These are phyloP conservation scores for Auriscalpium vulgare DNA, from an alignment of 768 basidiomycete species.

Conservation along the genomic window DNA sequence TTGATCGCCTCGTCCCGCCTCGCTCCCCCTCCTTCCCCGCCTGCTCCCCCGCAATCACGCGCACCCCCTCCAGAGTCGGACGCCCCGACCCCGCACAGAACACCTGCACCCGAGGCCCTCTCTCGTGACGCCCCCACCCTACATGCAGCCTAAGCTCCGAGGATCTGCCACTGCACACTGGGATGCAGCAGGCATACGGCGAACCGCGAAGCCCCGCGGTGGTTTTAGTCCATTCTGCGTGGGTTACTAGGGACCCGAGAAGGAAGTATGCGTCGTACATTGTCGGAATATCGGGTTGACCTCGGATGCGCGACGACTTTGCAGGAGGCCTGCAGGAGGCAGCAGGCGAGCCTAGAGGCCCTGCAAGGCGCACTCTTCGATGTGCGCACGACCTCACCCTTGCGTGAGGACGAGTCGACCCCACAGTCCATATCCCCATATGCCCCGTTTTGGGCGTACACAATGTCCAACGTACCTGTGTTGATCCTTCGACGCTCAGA, in stretches of 20 bases:
- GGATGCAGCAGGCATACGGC: not conserved
- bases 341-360: not conserved
- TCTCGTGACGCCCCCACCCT: not conserved
- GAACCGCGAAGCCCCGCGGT: not conserved
- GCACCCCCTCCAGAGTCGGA: not conserved
- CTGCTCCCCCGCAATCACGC: too few species aligned
- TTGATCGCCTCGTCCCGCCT: not conserved
- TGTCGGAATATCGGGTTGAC: not conserved
- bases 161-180: not conserved
- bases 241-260: not conserved
- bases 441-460: too few species aligned
- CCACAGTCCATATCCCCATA: too few species aligned
- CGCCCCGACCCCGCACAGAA: not conserved
- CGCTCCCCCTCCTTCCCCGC: not conserved
- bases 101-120: too few species aligned
- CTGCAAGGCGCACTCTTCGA: too few species aligned
- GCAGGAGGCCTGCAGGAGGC: not conserved
- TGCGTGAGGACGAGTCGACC: too few species aligned
- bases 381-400: too few species aligned
- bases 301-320: not conserved
- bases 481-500: not conserved
- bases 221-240: not conserved
- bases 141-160: not conserved
- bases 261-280: not conserved
- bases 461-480: too few species aligned